phyloP scores from a whole-genome alignment of 2,329 filamentous ascomycete species.

The Arthroderma uncinatum region DNA sequence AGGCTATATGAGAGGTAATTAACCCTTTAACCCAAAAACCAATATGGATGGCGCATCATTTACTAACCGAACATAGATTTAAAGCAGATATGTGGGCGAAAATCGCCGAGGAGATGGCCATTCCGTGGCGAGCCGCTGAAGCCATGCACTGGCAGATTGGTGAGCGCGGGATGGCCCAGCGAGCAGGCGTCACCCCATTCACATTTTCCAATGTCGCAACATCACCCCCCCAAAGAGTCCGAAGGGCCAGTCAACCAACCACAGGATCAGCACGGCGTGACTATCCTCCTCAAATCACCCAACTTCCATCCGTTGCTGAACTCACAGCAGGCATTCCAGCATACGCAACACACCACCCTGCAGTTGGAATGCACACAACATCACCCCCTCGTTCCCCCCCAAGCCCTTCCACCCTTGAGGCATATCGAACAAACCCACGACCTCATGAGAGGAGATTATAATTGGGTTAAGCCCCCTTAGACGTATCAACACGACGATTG shows the following conservation, averaged over 20 bases:
- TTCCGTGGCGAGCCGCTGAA: conserved; percentile 91
- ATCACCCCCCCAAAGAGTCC: conserved; percentile 35
- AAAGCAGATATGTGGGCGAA: conserved; percentile 98
- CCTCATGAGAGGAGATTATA: conserved; percentile 7
- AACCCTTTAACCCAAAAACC: background rate
- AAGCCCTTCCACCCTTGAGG: background rate
- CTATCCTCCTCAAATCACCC: conserved; percentile 9
- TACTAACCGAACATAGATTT: conserved; percentile 50
- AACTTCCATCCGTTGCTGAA: conserved; percentile 37
- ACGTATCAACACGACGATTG: conserved; percentile 21
- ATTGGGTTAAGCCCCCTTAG: conserved; percentile 22
- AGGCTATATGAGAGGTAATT: conserved; percentile 82
- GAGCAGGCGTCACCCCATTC: conserved; percentile 66
- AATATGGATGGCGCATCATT: background rate
- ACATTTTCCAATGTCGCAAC: conserved; percentile 50
- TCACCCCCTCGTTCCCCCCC: conserved; percentile 2
- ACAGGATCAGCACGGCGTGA: conserved; percentile 2
- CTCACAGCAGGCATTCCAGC: conserved; percentile 38
- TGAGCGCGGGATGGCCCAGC: conserved; percentile 73
- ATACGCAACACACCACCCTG: conserved; percentile 30
- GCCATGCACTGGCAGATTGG: conserved; percentile 98
- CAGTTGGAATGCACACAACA: background rate
- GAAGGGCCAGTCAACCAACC: conserved; percentile 27
- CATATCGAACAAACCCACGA: conserved; percentile 3
- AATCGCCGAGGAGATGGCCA: conserved; percentile 85